Evolutionary conservation across 2,329 filamentous ascomycete species (phyloP).

Genomic region (Fusarium penzigii): DNA sequence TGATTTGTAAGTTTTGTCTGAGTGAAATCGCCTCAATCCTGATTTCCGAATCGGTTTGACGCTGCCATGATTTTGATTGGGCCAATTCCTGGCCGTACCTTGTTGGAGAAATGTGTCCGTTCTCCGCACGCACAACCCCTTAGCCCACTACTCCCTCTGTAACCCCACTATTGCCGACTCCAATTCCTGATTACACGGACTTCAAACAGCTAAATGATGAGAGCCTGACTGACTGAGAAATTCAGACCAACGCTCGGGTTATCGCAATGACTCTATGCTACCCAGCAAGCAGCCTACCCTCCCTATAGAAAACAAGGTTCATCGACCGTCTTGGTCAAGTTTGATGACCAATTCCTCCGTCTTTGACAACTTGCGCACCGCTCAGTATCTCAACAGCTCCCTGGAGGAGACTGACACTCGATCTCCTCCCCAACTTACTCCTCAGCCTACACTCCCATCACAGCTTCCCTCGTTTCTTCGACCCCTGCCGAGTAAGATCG

Average conservation of each 20-base stretch:
- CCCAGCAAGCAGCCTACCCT: slow-evolving; percentile 30
- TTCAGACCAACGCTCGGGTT: slow-evolving; percentile 41
- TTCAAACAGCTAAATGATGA: slow-evolving; percentile 10
- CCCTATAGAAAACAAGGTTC: slow-evolving; percentile 23
- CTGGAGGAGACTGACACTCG: slow-evolving; percentile 48
- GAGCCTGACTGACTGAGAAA: slow-evolving; percentile 35
- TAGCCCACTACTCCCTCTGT: slow-evolving; percentile 18
- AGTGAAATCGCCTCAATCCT: slow-evolving; percentile 10
- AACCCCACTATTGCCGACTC: slow-evolving; percentile 23
- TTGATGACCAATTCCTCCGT: slow-evolving; percentile 36
- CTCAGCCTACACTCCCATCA: slow-evolving; percentile 70
- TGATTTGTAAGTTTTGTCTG: slow-evolving; percentile 46
- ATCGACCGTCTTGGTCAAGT: slow-evolving; percentile 33
- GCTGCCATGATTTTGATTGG: slow-evolving; percentile 18
- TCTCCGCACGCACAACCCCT: slow-evolving; percentile 32
- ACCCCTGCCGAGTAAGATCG: slow-evolving; percentile 74
- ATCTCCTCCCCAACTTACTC: slow-evolving; percentile 63
- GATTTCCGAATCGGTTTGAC: slow-evolving; percentile 20
- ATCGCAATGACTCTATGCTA: slow-evolving; percentile 35
- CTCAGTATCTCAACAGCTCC: slow-evolving; percentile 45
- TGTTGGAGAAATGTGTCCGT: slow-evolving; percentile 26
- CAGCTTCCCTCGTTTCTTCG: slow-evolving; percentile 72
- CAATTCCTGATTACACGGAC: slow-evolving; percentile 27
- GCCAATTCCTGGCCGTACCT: neutral
- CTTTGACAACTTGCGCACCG: slow-evolving; percentile 41